A percentile compares a stretch with the other conserved stretches of the same genome.
Evolutionary conservation across 2,329 filamentous ascomycete species (phyloP).

Genomic region (Capronia epimyces): DNA sequence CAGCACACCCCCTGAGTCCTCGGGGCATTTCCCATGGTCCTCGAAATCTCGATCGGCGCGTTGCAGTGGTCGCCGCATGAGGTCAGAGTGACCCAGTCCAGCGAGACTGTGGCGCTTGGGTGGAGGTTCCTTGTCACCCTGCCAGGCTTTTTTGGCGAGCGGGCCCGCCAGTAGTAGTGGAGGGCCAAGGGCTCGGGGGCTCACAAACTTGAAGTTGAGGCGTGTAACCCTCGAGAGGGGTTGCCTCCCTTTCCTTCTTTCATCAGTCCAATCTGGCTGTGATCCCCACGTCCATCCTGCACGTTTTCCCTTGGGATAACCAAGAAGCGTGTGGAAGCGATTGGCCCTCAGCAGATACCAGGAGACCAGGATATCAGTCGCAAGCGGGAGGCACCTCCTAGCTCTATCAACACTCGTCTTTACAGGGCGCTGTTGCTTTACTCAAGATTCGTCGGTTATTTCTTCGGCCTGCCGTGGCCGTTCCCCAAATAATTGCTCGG

Average conservation of each 20-base stretch:
- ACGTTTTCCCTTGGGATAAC: conserved; percentile 14
- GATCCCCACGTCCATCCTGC: conserved; percentile 8
- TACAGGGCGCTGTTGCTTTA: no score
- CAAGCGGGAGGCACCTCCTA: not conserved
- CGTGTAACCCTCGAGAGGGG: not conserved
- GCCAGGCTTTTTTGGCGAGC: conserved; percentile 4
- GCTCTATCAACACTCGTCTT: no score
- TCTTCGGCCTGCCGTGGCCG: conserved; percentile 14
- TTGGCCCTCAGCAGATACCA: conserved; percentile 15
- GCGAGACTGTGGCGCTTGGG: conserved; percentile 7
- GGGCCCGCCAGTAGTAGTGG: not conserved
- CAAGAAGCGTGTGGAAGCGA: conserved; percentile 20
- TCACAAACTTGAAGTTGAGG: no score
- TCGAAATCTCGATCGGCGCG: conserved; percentile 2
- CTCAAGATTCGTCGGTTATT: conserved; percentile 15
- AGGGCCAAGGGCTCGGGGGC: not conserved
- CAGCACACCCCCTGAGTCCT: not conserved
- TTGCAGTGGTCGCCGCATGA: conserved; percentile 7
- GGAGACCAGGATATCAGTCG: not conserved
- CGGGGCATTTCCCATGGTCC: not conserved
- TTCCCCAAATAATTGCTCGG: no score
- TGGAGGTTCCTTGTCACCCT: conserved; percentile 10
- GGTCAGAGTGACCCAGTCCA: conserved; percentile 4
- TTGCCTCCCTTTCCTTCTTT: not conserved
- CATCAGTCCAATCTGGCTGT: conserved; percentile 16